Conservation (phyloP, 768 basidiomycete genomes). For the Filobasidium floriforme region DNA sequence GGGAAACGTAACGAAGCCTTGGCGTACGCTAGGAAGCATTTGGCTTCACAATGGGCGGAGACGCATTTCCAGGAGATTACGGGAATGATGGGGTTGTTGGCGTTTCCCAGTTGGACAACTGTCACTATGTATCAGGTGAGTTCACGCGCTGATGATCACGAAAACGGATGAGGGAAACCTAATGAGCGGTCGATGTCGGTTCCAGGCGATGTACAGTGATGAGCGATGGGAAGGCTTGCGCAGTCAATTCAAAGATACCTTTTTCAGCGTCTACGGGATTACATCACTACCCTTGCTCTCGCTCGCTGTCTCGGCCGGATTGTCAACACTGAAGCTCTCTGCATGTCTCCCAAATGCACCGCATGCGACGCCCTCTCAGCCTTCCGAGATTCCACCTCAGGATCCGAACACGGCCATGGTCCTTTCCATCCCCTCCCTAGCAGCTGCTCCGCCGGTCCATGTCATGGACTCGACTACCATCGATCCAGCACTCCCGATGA, state of each 20-base stretch:
- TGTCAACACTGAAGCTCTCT: constrained; percentile 82
- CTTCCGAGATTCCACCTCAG: constrained; percentile 51
- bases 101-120: constrained; percentile 58
- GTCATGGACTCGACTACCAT: constrained; percentile 30
- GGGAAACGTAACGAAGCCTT: constrained; percentile 68
- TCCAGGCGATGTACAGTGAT: constrained; percentile 71
- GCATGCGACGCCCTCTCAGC: constrained; percentile 26
- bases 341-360: constrained; percentile 55
- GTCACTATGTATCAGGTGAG: constrained; percentile 73
- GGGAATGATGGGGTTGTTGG: constrained; percentile 68
- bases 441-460: constrained; percentile 37
- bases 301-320: constrained; percentile 81
- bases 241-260: constrained; percentile 71
- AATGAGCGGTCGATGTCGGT: neutral
- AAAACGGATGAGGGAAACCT: neutral
- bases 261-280: constrained; percentile 77
- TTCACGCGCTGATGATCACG: neutral
- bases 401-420: constrained; percentile 44
- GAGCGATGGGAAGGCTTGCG: constrained; percentile 69
- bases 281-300: constrained; percentile 80
- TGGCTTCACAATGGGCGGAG: constrained; percentile 61
- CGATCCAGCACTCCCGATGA: constrained; percentile 32
- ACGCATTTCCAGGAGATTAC: constrained; percentile 71
- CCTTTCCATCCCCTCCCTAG: constrained; percentile 30
- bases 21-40: constrained; percentile 69